Base-by-base conservation (phyloP, 495 filamentous ascomycete species). In the Daldinia childiae region DNA sequence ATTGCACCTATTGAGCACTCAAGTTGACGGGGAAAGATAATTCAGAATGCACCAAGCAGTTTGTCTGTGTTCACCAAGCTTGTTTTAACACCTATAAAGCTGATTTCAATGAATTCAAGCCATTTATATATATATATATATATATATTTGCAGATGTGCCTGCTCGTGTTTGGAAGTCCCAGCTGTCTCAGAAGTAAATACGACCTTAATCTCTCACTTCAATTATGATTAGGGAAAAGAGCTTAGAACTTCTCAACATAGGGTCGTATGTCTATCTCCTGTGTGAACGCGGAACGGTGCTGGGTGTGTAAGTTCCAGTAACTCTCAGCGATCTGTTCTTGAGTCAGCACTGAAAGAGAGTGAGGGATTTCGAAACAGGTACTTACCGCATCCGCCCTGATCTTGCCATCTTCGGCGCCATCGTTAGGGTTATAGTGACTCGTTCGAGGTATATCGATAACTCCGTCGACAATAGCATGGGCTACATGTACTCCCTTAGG, bases 251-350 rank as follows among this genome's bases (percentile, higher is more conserved):
- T 94, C 86, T 95, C 93, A 41, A 92, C 84, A 78, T 87, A 91
- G 3, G 92, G 92, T 66, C 93, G 82, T 59, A 96, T 78, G 82
- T 97, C 94, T 68, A 97, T 74, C 83, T 97, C 93, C 74, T 91
- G 92, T 1, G 93, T 94, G 74, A 94, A 97, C 5, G 87, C 87
- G 14, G 90, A 91, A 62, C 88, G 84, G 19, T 91, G 92, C 81
- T 98, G 94, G 3, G 90, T 92, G 79, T 97, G 94, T 66, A 97
- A 76, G 79, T 91, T 82, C 94, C 93, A 97, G 76, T 98, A 97
- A 52, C 74, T 83, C 41, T 97, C 93, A 62, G 94, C 94, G 84
- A 97, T 97, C 91, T 95, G 62, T 54, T 15, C 29, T 39, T 8
- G 38, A 38, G 54, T 66, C 34, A 76, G 63, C 27, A 52, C 51